These are phyloP conservation scores for Gracilariopsis chorda DNA, from an alignment of 23 red algal species.

Conservation along the genomic window DNA sequence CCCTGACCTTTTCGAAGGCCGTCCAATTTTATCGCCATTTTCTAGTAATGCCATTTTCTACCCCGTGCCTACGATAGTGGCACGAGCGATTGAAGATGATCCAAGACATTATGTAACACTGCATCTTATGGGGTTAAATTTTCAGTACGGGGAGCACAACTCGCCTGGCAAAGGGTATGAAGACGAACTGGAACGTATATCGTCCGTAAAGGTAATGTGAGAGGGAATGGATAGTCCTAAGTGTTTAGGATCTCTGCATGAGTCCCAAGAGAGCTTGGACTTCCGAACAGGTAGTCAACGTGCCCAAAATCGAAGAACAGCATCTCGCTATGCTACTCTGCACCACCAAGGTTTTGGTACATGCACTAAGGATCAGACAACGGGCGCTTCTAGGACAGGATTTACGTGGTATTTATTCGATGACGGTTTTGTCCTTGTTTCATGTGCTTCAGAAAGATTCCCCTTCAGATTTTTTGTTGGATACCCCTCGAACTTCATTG, in stretches of 20 bases:
- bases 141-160: slow-evolving; percentile 9
- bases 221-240: neutral
- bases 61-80: slow-evolving; percentile 52
- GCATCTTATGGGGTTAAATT: slow-evolving; percentile 16
- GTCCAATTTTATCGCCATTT: slow-evolving; percentile 72
- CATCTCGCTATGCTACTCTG: neutral
- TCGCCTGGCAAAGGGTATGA: slow-evolving; percentile 32
- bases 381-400: slow-evolving; percentile 41
- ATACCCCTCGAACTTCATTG: slow-evolving; percentile 44
- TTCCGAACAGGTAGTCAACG: neutral
- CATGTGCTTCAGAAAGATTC: neutral
- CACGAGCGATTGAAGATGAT: neutral
- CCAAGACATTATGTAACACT: neutral
- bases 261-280: neutral
- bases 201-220: neutral
- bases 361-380: neutral
- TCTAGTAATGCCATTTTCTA: slow-evolving; percentile 29
- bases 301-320: neutral
- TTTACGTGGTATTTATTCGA: neutral
- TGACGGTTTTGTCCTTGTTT: slow-evolving; percentile 13
- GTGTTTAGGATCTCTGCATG: neutral
- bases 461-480: neutral
- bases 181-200: slow-evolving; percentile 10
- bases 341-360: slow-evolving; percentile 3
- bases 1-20: slow-evolving; percentile 91